Evolutionary conservation across 1,139 yeast genomes (phyloP).

Genomic region (Candida gigantensis): DNA sequence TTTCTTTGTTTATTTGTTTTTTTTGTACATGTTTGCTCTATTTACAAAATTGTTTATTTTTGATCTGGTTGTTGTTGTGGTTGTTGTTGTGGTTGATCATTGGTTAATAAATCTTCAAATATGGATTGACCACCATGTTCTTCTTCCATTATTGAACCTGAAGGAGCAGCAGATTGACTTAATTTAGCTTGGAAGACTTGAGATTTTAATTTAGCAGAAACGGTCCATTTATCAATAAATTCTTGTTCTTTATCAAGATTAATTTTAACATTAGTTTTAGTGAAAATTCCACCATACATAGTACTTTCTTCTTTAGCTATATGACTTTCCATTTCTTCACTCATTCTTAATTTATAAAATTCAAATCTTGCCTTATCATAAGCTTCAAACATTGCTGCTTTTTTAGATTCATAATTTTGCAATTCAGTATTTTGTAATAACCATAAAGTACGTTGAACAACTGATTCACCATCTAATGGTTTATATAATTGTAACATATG

Average conservation of each 20-base stretch:
- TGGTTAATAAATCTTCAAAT: conserved; percentile 21
- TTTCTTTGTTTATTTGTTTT: conserved; percentile 1
- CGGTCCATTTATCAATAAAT: conserved; percentile 71
- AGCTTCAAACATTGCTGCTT: conserved; percentile 50
- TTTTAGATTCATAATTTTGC: conserved; percentile 23
- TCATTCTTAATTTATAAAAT: conserved; percentile 82
- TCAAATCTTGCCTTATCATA: conserved; percentile 87
- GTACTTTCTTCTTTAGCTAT: conserved; percentile 81
- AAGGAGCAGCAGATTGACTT: conserved; percentile 32
- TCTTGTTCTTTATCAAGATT: conserved; percentile 75
- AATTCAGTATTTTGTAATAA: conserved; percentile 52
- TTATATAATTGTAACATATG: conserved; percentile 69
- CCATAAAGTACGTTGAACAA: conserved; percentile 87
- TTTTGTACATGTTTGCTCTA: neutral
- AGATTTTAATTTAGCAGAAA: conserved; percentile 64
- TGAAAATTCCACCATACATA: conserved; percentile 80
- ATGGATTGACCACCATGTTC: conserved; percentile 22
- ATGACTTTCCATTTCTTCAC: conserved; percentile 73
- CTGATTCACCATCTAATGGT: conserved; percentile 88
- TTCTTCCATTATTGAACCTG: conserved; percentile 24
- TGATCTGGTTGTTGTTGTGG: neutral
- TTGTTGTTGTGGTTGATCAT: neutral
- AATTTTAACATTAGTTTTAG: conserved; percentile 55
- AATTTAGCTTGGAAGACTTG: conserved; percentile 47
- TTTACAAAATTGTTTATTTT: neutral